Evolutionary conservation across 768 basidiomycete species (phyloP).

Genomic region (Cystofilobasidium bisporidii): DNA sequence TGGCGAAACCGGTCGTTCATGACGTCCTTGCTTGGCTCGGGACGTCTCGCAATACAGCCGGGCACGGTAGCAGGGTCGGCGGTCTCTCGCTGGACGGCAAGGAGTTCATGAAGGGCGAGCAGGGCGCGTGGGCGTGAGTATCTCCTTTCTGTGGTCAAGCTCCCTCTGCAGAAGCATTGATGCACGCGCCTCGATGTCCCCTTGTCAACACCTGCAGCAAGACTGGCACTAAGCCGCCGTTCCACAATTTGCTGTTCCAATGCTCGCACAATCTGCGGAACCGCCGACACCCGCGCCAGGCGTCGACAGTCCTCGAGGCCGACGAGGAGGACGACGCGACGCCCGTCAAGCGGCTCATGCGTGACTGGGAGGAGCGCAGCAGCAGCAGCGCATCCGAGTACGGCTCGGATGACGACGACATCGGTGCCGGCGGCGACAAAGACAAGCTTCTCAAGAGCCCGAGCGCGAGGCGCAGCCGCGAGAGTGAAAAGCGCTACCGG

Average conservation of each 20-base stretch:
- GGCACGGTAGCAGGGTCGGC: background rate
- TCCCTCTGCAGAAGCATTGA: no score
- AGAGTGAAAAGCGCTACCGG: background rate
- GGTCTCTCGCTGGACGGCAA: background rate
- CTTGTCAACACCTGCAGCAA: no score
- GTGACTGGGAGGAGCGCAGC: constrained; percentile 1
- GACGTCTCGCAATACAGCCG: background rate
- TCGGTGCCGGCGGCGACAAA: background rate
- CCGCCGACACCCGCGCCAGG: background rate
- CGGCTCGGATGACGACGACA: background rate
- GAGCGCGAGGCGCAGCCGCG: background rate
- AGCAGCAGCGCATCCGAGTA: background rate
- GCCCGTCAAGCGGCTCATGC: background rate
- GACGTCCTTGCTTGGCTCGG: background rate
- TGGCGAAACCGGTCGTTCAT: background rate
- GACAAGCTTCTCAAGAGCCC: background rate
- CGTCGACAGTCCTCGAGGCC: background rate
- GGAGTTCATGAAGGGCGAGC: background rate
- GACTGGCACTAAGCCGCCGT: background rate
- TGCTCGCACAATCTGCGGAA: background rate
- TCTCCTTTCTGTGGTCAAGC: background rate
- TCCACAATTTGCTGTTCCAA: background rate
- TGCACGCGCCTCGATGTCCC: no score
- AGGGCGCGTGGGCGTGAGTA: background rate
- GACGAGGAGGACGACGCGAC: background rate